Percentiles rank a stretch among this genome's conserved stretches.
Conservation (phyloP, 208 protist genomes). For the Naegleria lovaniensis region DNA sequence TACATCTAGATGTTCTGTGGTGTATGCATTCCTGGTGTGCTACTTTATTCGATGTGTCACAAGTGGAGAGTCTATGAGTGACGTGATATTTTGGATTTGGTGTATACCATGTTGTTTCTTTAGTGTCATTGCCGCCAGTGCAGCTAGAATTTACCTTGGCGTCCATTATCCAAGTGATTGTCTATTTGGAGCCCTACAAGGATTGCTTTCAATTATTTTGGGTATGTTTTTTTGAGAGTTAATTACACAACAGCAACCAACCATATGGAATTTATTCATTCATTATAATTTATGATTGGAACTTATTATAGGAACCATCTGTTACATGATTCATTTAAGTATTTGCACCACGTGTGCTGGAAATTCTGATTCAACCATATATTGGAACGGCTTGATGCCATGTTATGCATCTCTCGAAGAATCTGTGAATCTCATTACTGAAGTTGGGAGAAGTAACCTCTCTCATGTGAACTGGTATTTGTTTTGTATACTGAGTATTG, state of each 20-base stretch:
- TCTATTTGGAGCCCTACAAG: not conserved
- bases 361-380: not conserved
- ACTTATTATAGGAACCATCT: not conserved
- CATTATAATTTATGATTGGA: no score
- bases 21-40: not conserved
- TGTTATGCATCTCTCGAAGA: not conserved
- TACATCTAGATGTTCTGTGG: not conserved
- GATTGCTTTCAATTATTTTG: not conserved
- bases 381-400: not conserved
- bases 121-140: not conserved
- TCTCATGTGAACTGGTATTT: not conserved
- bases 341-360: not conserved
- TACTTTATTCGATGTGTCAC: not conserved
- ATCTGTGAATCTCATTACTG: not conserved
- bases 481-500: not conserved
- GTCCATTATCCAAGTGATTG: not conserved
- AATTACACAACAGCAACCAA: no score
- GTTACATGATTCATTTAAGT: not conserved
- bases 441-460: not conserved
- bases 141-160: not conserved
- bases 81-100: not conserved
- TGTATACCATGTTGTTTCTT: not conserved
- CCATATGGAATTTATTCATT: no score
- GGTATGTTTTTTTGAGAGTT: no score
- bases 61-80: not conserved